Base-by-base conservation (phyloP, 2,329 filamentous ascomycete genomes). In the Colletotrichum sp. region DNA sequence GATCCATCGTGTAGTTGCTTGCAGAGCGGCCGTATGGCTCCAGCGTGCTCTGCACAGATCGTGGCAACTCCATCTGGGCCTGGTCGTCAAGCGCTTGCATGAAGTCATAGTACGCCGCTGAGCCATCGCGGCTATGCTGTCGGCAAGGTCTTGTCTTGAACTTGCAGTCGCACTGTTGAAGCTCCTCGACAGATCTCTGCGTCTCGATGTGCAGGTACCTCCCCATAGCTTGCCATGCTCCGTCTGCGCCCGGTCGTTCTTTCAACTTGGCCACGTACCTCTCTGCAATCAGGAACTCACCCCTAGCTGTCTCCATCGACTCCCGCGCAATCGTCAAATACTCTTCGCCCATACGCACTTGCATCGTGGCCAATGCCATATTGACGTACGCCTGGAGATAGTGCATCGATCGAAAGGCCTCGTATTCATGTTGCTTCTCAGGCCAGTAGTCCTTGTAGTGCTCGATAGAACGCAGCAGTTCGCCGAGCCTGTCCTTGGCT, bases 101-200 rank as follows among this genome's bases (percentile, higher is more conserved):
- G 29, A 73, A 71, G 71, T 73, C 54, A 47, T 73, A 47, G 55
- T 59, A 73, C 54, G n/a, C 55, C 62, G 29, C 34, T 9, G 36
- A 57, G 8, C n/a, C 33, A n/a, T 21, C 24, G 4, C 33, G 18
- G 13, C 51, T 29, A 12, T 72, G 68, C 63, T 34, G 62, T 15
- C 27, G 31, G 33, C 68, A 74, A 27, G 51, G 12, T 8, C 29
- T 57, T 13, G 57, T n/a, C 57, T 72, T 71, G 62, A 38, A 62
- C 34, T 58, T 63, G 68, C 68, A 72, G 8, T 62, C 68, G 34
- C 63, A 72, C 3, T 58, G n/a, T 11, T 47, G 33, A 38, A 27
- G n/a, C n/a, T 58, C 24, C 4, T 63, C 33, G 8, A n/a, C 13
- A 18, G 8, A 12, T 24, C 29, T 21, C 5, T 24, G 4, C 11